These are phyloP conservation scores for Coemansia brasiliensis DNA, from an alignment of 192 early-diverging fungal genomes.

Conservation along the genomic window DNA sequence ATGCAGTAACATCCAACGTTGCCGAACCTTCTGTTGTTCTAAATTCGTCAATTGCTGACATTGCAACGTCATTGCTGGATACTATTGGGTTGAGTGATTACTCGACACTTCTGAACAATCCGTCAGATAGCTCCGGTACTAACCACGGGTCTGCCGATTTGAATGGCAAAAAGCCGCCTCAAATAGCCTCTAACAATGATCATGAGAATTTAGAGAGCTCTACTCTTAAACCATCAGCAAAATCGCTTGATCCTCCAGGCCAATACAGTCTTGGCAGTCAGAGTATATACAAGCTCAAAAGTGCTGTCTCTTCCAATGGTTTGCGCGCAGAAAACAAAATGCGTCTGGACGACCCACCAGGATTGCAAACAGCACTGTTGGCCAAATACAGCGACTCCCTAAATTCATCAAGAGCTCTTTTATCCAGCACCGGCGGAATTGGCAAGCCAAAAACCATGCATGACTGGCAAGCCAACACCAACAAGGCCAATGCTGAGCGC, in stretches of 20 bases:
- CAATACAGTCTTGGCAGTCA: slow-evolving; percentile 21
- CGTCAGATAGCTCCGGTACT: not conserved
- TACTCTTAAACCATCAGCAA: not conserved
- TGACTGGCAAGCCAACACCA: slow-evolving; percentile 15
- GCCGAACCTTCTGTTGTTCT: slow-evolving; percentile 3
- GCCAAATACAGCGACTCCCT: slow-evolving; percentile 49
- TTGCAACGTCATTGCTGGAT: slow-evolving; percentile 26
- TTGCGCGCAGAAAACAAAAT: not conserved
- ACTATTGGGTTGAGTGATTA: slow-evolving; percentile 14
- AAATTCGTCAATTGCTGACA: slow-evolving; percentile 32
- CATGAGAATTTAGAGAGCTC: not conserved
- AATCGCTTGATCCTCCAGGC: slow-evolving; percentile 28
- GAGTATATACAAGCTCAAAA: slow-evolving; percentile 7
- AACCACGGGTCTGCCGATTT: not conserved
- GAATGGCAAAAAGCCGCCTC: slow-evolving; percentile 2
- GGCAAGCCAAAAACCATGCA: slow-evolving; percentile 10
- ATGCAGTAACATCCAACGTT: slow-evolving; percentile 5
- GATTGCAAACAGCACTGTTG: slow-evolving; percentile 27
- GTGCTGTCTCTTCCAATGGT: not conserved
- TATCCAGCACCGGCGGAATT: slow-evolving; percentile 10
- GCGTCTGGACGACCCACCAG: slow-evolving; percentile 3
- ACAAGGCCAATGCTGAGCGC: slow-evolving; percentile 7
- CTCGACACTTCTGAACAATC: not conserved
- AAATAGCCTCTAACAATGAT: not conserved
- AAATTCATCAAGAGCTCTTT: slow-evolving; percentile 24